Base-by-base conservation (phyloP, 2,329 filamentous ascomycete species). In the Talaromyces sp. region DNA sequence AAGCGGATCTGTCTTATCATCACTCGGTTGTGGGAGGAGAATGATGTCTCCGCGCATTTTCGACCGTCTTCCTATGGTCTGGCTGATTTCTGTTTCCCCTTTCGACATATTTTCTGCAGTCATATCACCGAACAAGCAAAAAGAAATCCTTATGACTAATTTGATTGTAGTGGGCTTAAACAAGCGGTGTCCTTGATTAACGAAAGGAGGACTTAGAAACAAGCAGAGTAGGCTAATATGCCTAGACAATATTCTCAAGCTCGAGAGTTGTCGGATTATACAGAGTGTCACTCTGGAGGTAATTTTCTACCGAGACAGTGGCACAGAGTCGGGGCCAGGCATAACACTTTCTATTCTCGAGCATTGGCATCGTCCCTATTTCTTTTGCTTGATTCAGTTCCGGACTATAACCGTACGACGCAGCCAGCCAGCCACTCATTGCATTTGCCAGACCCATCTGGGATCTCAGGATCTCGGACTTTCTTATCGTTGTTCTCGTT, bases 41-140 rank as follows among this genome's bases (percentile, higher is more conserved):
- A 63, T 63, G 18, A 63, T 55, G 39, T 60, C 52, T 14, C 57
- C 62, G 14, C 62, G 50, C 21, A 60, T 55, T 59, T 63, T 63
- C 23, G 46, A n/a, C 28, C 39, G 44, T 37, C 44, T 58, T 9
- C 44, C 56, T 46, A 35, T 31, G 55, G 35, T 23, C 33, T 60
- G 42, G 16, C 16, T 12, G 14, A 28, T 23, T 16, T 39, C 42
- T 9, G 44, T 18, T 31, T 21, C 31, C 28, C 25, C 6, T 39
- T 50, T 33, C 14, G 4, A 3, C 58, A 50, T 50, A 16, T 18
- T 39, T 21, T 59, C 18, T 14, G 6, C 7, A 8, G 3, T 28
- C 28, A 28, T 28, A 28, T 6, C n/a, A n/a, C n/a, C 12, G 16
- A 31, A 14, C 23, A 28, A 28, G 6, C 21, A 46, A 46, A 46